Base-by-base conservation (phyloP, 164 flowering plant species). In the Berberis thunbergii region DNA sequence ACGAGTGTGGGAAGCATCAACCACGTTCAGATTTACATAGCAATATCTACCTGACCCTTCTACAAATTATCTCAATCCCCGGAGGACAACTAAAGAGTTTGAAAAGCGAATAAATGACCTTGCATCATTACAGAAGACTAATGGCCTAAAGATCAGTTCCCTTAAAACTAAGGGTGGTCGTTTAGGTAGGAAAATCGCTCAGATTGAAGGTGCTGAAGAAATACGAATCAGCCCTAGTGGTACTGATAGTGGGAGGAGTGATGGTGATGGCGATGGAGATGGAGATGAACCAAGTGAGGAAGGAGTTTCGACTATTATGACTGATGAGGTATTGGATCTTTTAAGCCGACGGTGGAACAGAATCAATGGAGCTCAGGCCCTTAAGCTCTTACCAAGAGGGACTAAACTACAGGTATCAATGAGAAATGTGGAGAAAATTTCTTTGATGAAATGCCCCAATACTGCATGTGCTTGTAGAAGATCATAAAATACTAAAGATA, bases 1-100 rank as follows among this genome's bases (percentile, higher is more conserved):
- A 85, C 64, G 96, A 91, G 72, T 68, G 84, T 57, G 73, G 67
- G 55, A 75, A 68, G 74, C 79, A 76, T 61, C 86, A 80, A 69
- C 72, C 79, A 54, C 70, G 86, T 56, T 77, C 69, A 59, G 88
- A 77, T 78, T 64, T 78, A 56, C 69, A 77, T 66, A 72, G 80
- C 69, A 91, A 80, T 65, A 92, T 91, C 69, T 95, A 95, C 75
- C 87, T 89, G 50, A 89, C 86, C 43, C 96, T 95, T 70, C 81
- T 91, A 54, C 98, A 95, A 84, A 95, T 95, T 95, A 95, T 76
- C 80, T 91, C 70, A 92, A 95, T 75, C 99, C 98, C 68, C 79
- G 67, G 59, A 89, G 72, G 72, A 82, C 91, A 57, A 88, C 93
- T 54, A 88, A 82, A 67, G 86, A 85, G 63, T 81, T 86, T 70